phyloP scores from a whole-genome alignment of 1,139 yeast species.

The Saccharomyces pastorianus region DNA sequence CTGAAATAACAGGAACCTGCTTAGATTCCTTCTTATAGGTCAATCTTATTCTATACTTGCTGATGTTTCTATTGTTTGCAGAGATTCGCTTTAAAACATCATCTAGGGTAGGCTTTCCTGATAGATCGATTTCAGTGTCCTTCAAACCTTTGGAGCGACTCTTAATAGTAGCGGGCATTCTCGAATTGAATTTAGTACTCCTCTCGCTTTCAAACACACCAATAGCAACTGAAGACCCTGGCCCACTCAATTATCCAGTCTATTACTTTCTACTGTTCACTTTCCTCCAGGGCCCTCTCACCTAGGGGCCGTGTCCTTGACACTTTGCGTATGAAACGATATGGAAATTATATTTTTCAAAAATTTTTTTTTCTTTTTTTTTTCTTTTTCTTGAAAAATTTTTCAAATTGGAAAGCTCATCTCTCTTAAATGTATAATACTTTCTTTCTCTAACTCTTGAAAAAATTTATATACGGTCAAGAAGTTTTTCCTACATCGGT shows the following conservation, averaged over 20 bases:
- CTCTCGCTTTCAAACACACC: not conserved
- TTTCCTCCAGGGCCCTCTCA: too few species aligned
- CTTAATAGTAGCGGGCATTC: constrained; percentile 39
- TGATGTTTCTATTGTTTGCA: constrained; percentile 37
- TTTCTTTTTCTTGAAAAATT: constrained; percentile 1
- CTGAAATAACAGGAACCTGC: constrained; percentile 22
- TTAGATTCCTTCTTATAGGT: constrained; percentile 28
- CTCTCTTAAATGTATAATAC: constrained; percentile 1
- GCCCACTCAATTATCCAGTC: not conserved
- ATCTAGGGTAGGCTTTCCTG: constrained; percentile 27
- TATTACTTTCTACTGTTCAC: not conserved
- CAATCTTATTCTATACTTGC: constrained; percentile 38
- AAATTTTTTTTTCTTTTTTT: not conserved
- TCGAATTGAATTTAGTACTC: constrained; percentile 6
- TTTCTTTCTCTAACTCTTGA: not conserved
- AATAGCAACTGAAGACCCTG: too few species aligned
- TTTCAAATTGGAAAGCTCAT: constrained; percentile 2
- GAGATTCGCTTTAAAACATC: constrained; percentile 39
- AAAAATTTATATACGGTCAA: not conserved
- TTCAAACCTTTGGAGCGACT: constrained; percentile 47
- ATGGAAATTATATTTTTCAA: not conserved
- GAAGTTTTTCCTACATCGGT: not conserved
- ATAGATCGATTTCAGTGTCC: constrained; percentile 35
- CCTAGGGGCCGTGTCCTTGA: not conserved
- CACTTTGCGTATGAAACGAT: not conserved